Evolutionary conservation across 1,284 basidiomycete genomes (phyloP).

Genomic region (Meira nashicola): DNA sequence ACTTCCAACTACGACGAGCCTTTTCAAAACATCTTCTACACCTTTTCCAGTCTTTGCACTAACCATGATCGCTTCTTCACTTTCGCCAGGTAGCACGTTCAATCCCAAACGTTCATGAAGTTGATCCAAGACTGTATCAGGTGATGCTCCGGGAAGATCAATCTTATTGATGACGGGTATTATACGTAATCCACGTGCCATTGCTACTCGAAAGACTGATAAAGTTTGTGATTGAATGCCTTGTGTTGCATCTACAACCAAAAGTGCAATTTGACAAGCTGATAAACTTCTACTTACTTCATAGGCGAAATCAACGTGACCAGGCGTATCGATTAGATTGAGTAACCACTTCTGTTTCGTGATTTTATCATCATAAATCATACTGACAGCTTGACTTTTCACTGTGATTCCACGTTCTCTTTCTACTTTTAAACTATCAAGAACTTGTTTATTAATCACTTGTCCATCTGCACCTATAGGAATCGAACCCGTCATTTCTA

Average conservation of each 20-base stretch:
- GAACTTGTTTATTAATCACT: slow-evolving; percentile 42
- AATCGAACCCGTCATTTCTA: slow-evolving; percentile 50
- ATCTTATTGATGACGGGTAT: slow-evolving; percentile 95
- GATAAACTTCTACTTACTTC: slow-evolving; percentile 89
- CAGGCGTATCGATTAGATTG: slow-evolving; percentile 92
- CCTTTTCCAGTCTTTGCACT: slow-evolving; percentile 90
- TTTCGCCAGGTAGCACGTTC: slow-evolving; percentile 55
- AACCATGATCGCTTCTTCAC: slow-evolving; percentile 37
- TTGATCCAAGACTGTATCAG: slow-evolving; percentile 28
- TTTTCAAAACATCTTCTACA: slow-evolving; percentile 68
- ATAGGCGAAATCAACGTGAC: slow-evolving; percentile 58
- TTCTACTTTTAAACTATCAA: slow-evolving; percentile 75
- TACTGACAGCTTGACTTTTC: slow-evolving; percentile 55
- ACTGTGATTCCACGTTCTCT: slow-evolving; percentile 89
- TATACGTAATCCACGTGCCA: slow-evolving; percentile 70
- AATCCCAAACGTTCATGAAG: slow-evolving; percentile 56
- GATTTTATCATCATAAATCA: slow-evolving; percentile 36
- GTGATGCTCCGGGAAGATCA: slow-evolving; percentile 32
- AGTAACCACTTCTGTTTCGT: slow-evolving; percentile 60
- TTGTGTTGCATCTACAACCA: slow-evolving; percentile 90
- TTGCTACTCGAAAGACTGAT: slow-evolving; percentile 81
- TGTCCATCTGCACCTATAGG: slow-evolving; percentile 24
- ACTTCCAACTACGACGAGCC: slow-evolving; percentile 66
- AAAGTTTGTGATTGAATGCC: slow-evolving; percentile 97
- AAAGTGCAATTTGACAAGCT: slow-evolving; percentile 85